Percentiles rank a stretch among this genome's conserved stretches.
Evolutionary conservation across 495 filamentous ascomycete species (phyloP).

Genomic region (Amorphotheca resinae): DNA sequence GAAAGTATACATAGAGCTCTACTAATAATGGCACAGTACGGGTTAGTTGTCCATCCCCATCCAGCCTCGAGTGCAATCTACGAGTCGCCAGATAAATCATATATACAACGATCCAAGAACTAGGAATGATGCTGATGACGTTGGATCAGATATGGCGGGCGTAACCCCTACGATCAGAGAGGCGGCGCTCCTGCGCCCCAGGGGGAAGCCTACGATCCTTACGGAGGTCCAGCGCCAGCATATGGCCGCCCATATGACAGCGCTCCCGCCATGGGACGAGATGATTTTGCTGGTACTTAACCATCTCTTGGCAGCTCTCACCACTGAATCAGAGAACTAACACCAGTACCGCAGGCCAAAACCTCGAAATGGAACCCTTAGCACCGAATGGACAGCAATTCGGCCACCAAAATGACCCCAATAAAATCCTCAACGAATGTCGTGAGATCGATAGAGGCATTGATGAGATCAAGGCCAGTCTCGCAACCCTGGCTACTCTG

Average conservation of each 20-base stretch:
- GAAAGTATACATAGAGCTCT: background rate
- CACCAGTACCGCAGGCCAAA: conserved; percentile 23
- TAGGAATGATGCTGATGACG: background rate
- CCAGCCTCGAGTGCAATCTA: background rate
- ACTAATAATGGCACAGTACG: conserved; percentile 4
- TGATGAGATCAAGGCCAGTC: conserved; percentile 54
- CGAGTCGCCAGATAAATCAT: background rate
- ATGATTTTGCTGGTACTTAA: conserved; percentile 36
- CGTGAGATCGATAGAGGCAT: conserved; percentile 64
- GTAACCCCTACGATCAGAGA: conserved; percentile 40
- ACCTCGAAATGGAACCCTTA: conserved; percentile 54
- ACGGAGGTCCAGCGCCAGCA: conserved; percentile 19
- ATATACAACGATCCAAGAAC: background rate
- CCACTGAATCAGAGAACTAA: conserved; percentile 1
- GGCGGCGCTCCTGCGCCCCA: conserved; percentile 15
- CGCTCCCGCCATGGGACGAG: conserved; percentile 28
- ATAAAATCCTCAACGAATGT: conserved; percentile 72
- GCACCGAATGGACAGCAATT: conserved; percentile 32
- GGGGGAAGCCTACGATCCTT: conserved; percentile 24
- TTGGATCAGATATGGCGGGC: background rate
- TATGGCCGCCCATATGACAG: conserved; percentile 27
- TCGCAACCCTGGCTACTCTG: conserved; percentile 43
- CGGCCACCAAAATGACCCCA: conserved; percentile 39
- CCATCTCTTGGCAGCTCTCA: conserved; percentile 13
- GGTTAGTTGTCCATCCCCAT: background rate